Base-by-base conservation (phyloP, 2,329 filamentous ascomycete genomes). In the Hypoxylon sp. region DNA sequence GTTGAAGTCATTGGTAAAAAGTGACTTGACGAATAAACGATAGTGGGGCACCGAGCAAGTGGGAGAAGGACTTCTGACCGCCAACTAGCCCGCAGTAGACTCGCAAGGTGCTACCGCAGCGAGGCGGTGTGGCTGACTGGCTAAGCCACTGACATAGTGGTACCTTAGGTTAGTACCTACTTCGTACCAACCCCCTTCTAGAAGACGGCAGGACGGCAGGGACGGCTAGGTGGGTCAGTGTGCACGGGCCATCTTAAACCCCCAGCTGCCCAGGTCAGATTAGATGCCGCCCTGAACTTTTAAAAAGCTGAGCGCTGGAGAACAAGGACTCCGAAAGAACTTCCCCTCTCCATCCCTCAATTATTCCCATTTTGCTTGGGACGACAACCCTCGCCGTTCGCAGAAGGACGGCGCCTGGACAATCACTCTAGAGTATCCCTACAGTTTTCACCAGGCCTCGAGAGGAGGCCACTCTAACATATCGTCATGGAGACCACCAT, bases 391-490 rank as follows among this genome's bases (percentile, higher is more conserved):
- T 13, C 65, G 75, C 73, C 73, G 75, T 77, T 76, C 72, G 62
- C 62, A 58, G 41, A 62, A 67, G 60, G 64, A 72, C 76, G 76
- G 75, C 73, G 72, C 57, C 61, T 68, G 64, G 60, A 73, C 70
- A 71, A 77, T 77, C 60, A 57, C 68, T 58, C 50, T 69, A 68
- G 64, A 69, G 46, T 71, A 62, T 72, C 49, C 51, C 30, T 28
- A 51, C 60, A 73, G 69, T 76, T 76, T 68, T 65, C 68, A 65
- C 72, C 74, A 69, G 75, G 75, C 75, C 75, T 76, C 75, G 69
- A 51, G 70, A 67, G 66, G 74, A 78, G 75, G 75, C 72, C 73
- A 65, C 60, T 57, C 45, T 65, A 77, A 41, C 63, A 77, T 78
- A 74, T 73, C 75, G 68, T 34, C 63, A 77, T 77, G 76, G 57